phyloP scores from a whole-genome alignment of 176 grass and related monocot species.

The Aegilops umbellulata region DNA sequence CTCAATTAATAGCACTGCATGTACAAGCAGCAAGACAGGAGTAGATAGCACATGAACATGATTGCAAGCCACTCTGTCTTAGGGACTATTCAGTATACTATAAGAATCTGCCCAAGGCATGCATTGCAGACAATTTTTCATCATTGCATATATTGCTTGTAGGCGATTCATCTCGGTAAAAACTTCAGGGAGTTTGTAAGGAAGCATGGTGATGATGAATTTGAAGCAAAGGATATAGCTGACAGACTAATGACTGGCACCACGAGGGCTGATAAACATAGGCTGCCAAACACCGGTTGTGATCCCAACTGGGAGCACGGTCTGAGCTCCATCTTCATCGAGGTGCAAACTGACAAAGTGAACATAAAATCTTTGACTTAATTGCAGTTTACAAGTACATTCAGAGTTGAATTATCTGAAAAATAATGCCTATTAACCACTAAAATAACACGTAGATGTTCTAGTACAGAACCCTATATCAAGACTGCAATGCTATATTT shows the following conservation, averaged over 20 bases:
- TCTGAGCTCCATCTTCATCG: slow-evolving; percentile 72
- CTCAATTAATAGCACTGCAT: slow-evolving; percentile 28
- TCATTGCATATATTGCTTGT: slow-evolving; percentile 16
- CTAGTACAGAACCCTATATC: background rate
- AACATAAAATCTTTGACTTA: background rate
- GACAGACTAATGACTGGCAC: slow-evolving; percentile 83
- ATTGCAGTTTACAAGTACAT: background rate
- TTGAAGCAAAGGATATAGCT: slow-evolving; percentile 48
- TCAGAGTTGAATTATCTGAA: slow-evolving; percentile 10
- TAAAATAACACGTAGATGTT: background rate
- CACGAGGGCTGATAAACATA: slow-evolving; percentile 53
- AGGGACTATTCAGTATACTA: slow-evolving; percentile 25
- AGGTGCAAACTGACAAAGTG: slow-evolving; percentile 64
- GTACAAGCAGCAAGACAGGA: slow-evolving; percentile 32
- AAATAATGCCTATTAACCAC: background rate
- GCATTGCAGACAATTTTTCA: background rate
- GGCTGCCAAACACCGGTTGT: slow-evolving; percentile 72
- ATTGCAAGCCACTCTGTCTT: slow-evolving; percentile 40
- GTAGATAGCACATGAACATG: background rate
- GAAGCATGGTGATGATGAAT: slow-evolving; percentile 61
- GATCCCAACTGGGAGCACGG: slow-evolving; percentile 60
- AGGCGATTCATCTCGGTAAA: slow-evolving; percentile 53
- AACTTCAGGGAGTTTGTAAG: slow-evolving; percentile 59
- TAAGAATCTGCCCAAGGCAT: slow-evolving; percentile 7
- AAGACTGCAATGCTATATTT: background rate